Evolutionary conservation across 1,284 basidiomycete genomes (phyloP).

Genomic region (Phylloboletellus chloephorus): DNA sequence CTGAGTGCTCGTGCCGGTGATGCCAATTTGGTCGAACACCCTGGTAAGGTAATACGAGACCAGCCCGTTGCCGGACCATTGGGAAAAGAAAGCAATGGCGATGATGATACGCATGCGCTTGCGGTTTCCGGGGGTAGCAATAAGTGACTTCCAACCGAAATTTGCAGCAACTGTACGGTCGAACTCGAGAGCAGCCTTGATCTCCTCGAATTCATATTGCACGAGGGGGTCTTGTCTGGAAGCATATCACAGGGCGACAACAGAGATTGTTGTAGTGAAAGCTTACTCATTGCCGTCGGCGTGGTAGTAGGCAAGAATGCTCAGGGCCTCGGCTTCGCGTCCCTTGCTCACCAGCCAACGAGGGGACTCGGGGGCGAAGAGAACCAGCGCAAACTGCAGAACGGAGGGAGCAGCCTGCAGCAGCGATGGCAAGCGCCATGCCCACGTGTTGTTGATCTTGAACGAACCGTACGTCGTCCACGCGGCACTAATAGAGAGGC

Average conservation of each 20-base stretch:
- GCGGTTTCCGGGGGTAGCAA: conserved; percentile 57
- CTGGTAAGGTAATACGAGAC: conserved; percentile 72
- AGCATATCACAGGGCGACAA: not conserved
- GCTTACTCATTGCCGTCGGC: conserved; percentile 56
- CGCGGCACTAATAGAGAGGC: conserved; percentile 45
- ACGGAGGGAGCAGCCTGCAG: conserved; percentile 62
- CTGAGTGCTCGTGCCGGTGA: conserved; percentile 56
- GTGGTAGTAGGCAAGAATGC: conserved; percentile 67
- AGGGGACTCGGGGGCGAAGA: conserved; percentile 65
- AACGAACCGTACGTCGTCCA: conserved; percentile 75
- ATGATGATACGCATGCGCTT: conserved; percentile 65
- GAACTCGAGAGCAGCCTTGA: conserved; percentile 65
- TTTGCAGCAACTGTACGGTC: conserved; percentile 53
- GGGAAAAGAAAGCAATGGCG: conserved; percentile 66
- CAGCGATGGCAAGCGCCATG: conserved; percentile 70
- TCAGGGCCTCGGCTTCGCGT: conserved; percentile 53
- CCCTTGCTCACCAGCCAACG: conserved; percentile 68
- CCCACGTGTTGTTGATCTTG: conserved; percentile 58
- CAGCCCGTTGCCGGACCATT: conserved; percentile 73
- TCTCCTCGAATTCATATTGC: conserved; percentile 69
- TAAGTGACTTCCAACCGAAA: conserved; percentile 57
- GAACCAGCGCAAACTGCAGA: conserved; percentile 55
- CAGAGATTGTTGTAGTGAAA: not conserved
- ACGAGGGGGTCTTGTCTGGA: conserved; percentile 61
- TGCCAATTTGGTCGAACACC: conserved; percentile 67